Conservation (phyloP, 2,329 filamentous ascomycete genomes). For the Alternaria panax region DNA sequence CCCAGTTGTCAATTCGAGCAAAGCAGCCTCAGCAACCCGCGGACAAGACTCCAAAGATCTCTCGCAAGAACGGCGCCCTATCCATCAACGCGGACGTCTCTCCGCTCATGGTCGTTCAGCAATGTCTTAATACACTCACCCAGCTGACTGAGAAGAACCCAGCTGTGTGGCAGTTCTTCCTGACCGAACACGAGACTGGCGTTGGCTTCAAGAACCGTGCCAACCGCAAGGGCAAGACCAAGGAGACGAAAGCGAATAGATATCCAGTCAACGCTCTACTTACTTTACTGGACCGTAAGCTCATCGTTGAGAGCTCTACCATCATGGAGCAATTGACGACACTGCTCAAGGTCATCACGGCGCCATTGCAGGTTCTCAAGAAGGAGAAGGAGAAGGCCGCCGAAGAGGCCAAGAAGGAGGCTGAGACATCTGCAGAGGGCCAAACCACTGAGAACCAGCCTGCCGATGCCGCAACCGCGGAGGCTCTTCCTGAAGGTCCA, state of each 20-base stretch:
- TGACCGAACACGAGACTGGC: constrained; percentile 88
- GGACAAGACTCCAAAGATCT: constrained; percentile 84
- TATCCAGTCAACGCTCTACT: constrained; percentile 93
- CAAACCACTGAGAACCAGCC: constrained; percentile 30
- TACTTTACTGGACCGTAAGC: constrained; percentile 85
- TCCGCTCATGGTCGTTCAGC: constrained; percentile 92
- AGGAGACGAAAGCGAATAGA: constrained; percentile 82
- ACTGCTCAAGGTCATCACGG: constrained; percentile 85
- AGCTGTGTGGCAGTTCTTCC: constrained; percentile 88
- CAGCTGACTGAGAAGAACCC: constrained; percentile 85
- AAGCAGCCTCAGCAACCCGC: constrained; percentile 70
- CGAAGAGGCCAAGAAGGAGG: constrained; percentile 56
- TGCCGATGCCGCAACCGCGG: constrained; percentile 18
- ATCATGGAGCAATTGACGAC: constrained; percentile 95
- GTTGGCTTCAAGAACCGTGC: constrained; percentile 77
- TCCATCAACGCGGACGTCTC: constrained; percentile 83
- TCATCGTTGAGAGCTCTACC: constrained; percentile 95
- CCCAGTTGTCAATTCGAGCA: constrained; percentile 88
- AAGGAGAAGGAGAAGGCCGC: constrained; percentile 75
- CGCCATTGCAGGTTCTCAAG: constrained; percentile 83
- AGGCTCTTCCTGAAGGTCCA: constrained; percentile 19
- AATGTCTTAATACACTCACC: constrained; percentile 85
- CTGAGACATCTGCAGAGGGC: constrained; percentile 26
- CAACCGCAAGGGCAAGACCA: constrained; percentile 85
- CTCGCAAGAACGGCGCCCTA: constrained; percentile 73